phyloP scores from a whole-genome alignment of 2,329 filamentous ascomycete species.

The Pseudogymnoascus sp. region DNA sequence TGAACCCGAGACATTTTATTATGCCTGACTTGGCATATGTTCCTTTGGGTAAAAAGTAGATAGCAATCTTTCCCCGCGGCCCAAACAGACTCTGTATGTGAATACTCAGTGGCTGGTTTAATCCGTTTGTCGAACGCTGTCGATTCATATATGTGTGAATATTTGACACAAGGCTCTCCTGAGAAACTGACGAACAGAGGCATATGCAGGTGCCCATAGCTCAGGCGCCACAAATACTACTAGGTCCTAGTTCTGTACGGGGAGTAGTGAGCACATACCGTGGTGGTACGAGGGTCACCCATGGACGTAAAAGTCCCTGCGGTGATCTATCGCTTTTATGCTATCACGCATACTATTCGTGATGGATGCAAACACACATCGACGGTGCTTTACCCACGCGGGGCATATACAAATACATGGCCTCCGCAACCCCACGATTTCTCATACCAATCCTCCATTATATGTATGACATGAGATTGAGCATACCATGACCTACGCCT shows the following conservation, averaged over 20 bases:
- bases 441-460: background rate
- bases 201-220: background rate
- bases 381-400: background rate
- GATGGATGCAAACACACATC: background rate
- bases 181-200: background rate
- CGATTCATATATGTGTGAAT: background rate
- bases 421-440: slow-evolving; percentile 9
- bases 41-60: background rate
- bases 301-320: background rate
- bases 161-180: background rate
- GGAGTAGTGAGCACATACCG: background rate
- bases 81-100: background rate
- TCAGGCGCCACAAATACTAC: background rate
- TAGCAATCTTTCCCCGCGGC: background rate
- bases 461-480: slow-evolving; percentile 2
- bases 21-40: background rate
- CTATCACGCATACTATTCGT: background rate
- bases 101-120: background rate
- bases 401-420: slow-evolving; percentile 7
- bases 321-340: background rate
- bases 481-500: background rate
- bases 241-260: background rate
- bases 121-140: background rate
- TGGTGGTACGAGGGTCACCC: background rate
- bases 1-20: background rate